These are phyloP conservation scores for Fusarium tanahbumbuense DNA, from an alignment of 2,329 filamentous ascomycete genomes.

Conservation along the genomic window DNA sequence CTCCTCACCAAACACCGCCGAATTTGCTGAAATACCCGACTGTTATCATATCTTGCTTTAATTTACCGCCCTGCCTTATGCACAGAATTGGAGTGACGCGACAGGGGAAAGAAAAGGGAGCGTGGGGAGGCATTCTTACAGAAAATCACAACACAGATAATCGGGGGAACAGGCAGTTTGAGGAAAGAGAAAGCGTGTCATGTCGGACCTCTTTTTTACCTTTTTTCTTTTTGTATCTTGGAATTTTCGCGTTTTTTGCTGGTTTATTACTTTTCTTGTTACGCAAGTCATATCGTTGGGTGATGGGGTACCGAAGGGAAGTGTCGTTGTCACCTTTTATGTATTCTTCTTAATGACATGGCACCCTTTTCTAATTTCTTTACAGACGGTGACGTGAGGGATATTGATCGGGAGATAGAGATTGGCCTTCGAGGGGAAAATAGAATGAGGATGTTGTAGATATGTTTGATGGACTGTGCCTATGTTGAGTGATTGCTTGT, in stretches of 20 bases:
- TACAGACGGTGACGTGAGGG: neutral
- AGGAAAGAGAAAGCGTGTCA: conserved; percentile 16
- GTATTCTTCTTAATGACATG: conserved; percentile 40
- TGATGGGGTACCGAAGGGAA: conserved; percentile 2
- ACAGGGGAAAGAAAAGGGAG: neutral
- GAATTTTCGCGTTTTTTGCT: conserved; percentile 8
- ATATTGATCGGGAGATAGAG: neutral
- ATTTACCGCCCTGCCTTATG: conserved; percentile 6
- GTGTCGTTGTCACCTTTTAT: conserved; percentile 5
- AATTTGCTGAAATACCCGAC: conserved; percentile 40
- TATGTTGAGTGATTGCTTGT: neutral
- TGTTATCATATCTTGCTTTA: conserved; percentile 20
- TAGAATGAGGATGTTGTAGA: neutral
- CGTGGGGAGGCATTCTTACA: conserved; percentile 17
- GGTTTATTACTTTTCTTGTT: conserved; percentile 4
- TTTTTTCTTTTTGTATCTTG: conserved; percentile 8
- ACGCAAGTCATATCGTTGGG: conserved; percentile 7
- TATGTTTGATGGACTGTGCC: neutral
- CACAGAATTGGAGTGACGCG: neutral
- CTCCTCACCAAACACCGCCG: conserved; percentile 16
- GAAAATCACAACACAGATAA: conserved; percentile 3
- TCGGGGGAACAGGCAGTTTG: neutral
- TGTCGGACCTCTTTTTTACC: neutral
- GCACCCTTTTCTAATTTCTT: conserved; percentile 30
- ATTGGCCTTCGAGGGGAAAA: neutral